Evolutionary conservation across 768 basidiomycete species (phyloP).

Genomic region (Tylopilus cervinicoccineus): DNA sequence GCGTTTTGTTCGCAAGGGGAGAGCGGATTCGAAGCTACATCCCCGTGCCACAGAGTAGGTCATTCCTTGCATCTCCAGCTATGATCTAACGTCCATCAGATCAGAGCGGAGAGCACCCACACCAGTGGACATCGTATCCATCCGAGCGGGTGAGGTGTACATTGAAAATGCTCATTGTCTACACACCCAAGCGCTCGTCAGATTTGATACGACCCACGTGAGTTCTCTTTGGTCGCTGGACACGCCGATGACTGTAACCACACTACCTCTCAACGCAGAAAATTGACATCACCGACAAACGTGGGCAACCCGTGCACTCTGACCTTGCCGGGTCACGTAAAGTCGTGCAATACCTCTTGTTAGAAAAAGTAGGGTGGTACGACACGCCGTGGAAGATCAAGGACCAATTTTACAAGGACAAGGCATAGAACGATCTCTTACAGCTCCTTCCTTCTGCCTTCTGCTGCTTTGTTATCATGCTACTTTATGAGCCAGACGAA

Average conservation of each 20-base stretch:
- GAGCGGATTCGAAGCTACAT: too few relatives aligned
- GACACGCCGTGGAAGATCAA: slow-evolving; percentile 61
- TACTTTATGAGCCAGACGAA: too few relatives aligned
- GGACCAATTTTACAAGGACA: slow-evolving; percentile 48
- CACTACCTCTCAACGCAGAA: slow-evolving; percentile 22
- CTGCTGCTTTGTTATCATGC: neutral
- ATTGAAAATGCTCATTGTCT: slow-evolving; percentile 50
- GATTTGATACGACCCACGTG: slow-evolving; percentile 71
- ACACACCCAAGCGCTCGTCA: slow-evolving; percentile 60
- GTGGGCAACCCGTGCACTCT: slow-evolving; percentile 17
- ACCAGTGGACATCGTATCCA: slow-evolving; percentile 57
- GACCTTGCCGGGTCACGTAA: slow-evolving; percentile 28
- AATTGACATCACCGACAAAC: slow-evolving; percentile 34
- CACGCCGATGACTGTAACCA: slow-evolving; percentile 15
- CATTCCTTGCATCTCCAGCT: neutral
- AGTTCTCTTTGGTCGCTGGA: slow-evolving; percentile 35
- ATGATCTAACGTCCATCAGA: neutral
- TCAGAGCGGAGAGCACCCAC: slow-evolving; percentile 22
- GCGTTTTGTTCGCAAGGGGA: too few relatives aligned
- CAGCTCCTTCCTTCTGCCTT: too few relatives aligned
- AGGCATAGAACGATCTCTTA: slow-evolving; percentile 8
- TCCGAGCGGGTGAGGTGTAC: slow-evolving; percentile 57
- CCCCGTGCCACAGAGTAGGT: slow-evolving; percentile 19
- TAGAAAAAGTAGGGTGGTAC: slow-evolving; percentile 68
- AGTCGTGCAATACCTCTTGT: slow-evolving; percentile 43